These are phyloP conservation scores for Jatropha podagrica DNA, from an alignment of 441 rosid species.

Conservation along the genomic window DNA sequence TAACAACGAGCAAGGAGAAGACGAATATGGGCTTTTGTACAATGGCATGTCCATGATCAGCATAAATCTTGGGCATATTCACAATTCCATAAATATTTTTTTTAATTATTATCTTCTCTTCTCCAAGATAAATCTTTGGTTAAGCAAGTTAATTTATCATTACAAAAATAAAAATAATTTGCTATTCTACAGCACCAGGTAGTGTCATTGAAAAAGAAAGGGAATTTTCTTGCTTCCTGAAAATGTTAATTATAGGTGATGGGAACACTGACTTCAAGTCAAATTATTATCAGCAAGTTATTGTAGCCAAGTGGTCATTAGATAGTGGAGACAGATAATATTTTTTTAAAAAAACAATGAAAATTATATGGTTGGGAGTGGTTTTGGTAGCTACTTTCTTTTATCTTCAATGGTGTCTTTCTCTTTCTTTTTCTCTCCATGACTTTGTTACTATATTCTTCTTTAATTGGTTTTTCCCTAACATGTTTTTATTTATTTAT, in stretches of 20 bases:
- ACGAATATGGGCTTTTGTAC: neutral
- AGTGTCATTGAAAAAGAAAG: neutral
- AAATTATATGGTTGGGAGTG: neutral
- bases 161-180: neutral
- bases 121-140: neutral
- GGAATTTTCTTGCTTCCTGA: neutral
- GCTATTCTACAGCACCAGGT: neutral
- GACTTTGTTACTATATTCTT: neutral
- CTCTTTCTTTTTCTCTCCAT: neutral
- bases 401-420: neutral
- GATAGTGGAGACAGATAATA: neutral
- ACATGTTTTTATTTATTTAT: neutral
- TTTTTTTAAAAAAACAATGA: too few species aligned
- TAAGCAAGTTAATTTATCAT: neutral
- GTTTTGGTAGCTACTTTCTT: neutral
- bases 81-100: too few species aligned
- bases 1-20: neutral
- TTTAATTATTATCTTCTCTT: too few species aligned
- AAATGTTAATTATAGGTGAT: neutral
- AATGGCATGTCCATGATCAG: too few species aligned
- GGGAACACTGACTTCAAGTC: neutral
- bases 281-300: neutral
- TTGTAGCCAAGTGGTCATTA: constrained; percentile 2
- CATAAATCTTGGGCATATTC: too few species aligned
- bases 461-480: neutral